Conservation (phyloP, 345 rosid species). For the Cardamine chenopodiifolia region DNA sequence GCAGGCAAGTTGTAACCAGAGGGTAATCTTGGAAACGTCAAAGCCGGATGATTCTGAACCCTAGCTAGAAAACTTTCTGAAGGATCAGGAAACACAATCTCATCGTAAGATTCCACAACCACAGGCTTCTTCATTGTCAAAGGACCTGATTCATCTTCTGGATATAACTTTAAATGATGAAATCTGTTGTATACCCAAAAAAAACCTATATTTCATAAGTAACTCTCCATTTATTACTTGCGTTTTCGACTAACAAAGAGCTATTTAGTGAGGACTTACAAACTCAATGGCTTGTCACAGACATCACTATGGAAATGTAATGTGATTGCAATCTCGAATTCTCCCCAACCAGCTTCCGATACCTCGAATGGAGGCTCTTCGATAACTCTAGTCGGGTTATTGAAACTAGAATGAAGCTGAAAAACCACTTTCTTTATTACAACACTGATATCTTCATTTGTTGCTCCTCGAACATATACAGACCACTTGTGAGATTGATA, state of each 20-base stretch:
- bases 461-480: slow-evolving; percentile 69
- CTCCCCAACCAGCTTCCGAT: slow-evolving; percentile 80
- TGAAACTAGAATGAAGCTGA: slow-evolving; percentile 71
- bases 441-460: slow-evolving; percentile 67
- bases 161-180: slow-evolving; percentile 67
- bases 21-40: slow-evolving; percentile 63
- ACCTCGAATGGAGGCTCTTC: slow-evolving; percentile 74
- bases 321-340: slow-evolving; percentile 70
- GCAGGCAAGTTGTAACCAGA: slow-evolving; percentile 61
- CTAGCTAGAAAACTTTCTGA: slow-evolving; percentile 63
- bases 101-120: slow-evolving; percentile 65
- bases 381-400: slow-evolving; percentile 63
- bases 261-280: slow-evolving; percentile 48
- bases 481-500: slow-evolving; percentile 73
- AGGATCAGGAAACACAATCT: slow-evolving; percentile 73
- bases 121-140: slow-evolving; percentile 73
- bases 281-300: slow-evolving; percentile 68
- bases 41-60: slow-evolving; percentile 68
- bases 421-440: slow-evolving; percentile 61
- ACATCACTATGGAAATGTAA: slow-evolving; percentile 66
- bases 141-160: slow-evolving; percentile 65
- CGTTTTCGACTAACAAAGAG: not conserved
- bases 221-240: not conserved
- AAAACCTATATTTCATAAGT: slow-evolving; percentile 1
- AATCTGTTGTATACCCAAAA: slow-evolving; percentile 42